phyloP scores from a whole-genome alignment of 805 yeast species.

The Candida vartiovaarae region DNA sequence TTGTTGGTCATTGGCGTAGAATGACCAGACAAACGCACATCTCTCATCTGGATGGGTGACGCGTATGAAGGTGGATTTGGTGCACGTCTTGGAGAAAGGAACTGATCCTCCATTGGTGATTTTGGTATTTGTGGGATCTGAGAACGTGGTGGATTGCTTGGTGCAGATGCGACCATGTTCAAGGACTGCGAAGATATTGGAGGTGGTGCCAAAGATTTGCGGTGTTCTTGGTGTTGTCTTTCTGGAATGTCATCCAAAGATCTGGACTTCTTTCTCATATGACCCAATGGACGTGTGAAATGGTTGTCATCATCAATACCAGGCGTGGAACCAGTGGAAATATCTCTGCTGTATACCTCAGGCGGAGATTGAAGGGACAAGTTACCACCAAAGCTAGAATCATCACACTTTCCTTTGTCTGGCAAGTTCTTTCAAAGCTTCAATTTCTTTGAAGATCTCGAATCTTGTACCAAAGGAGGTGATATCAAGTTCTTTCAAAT shows the following conservation, averaged over 20 bases:
- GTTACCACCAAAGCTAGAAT: slow-evolving; percentile 7
- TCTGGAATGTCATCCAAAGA: slow-evolving; percentile 40
- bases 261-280: slow-evolving; percentile 43
- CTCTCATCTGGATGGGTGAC: slow-evolving; percentile 31
- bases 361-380: slow-evolving; percentile 13
- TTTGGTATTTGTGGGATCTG: slow-evolving; percentile 12
- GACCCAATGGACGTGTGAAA: slow-evolving; percentile 26
- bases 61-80: slow-evolving; percentile 58
- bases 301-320: slow-evolving; percentile 12
- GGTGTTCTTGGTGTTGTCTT: slow-evolving; percentile 5
- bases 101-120: slow-evolving; percentile 24
- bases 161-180: not conserved
- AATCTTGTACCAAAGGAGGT: slow-evolving; percentile 92
- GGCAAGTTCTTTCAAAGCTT: slow-evolving; percentile 38
- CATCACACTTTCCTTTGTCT: slow-evolving; percentile 1
- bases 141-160: slow-evolving; percentile 14
- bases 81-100: slow-evolving; percentile 64
- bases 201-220: not conserved
- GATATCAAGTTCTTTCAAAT: slow-evolving; percentile 87
- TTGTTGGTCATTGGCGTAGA: slow-evolving; percentile 15
- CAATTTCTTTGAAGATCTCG: slow-evolving; percentile 86
- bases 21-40: slow-evolving; percentile 8
- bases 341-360: slow-evolving; percentile 8
- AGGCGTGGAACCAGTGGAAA: not conserved
- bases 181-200: not conserved